Evolutionary conservation across 176 grass and related monocot species (phyloP), one percentile per base, ranked within the genome.

Genomic region (Juncus inflexus): DNA sequence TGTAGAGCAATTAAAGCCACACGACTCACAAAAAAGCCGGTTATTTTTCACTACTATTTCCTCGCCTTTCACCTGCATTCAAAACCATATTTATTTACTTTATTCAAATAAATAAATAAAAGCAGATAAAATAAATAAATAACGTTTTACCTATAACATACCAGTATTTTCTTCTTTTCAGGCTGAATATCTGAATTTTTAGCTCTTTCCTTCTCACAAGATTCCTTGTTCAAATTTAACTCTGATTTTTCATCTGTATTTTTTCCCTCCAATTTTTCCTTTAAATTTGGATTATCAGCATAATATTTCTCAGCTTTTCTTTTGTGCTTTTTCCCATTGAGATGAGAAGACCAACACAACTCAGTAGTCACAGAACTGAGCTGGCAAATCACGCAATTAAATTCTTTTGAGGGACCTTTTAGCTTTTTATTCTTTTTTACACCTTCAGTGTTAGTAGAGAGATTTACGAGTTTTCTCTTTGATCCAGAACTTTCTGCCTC

Each of bases 1-100:
- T 14, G 67, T 35, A 45, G 12, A 56, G 37, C 67, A 71, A 15
- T 42, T 58, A 41, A 57, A 71, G 4, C 7, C 37, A 38, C 67
- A 71, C 15, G 39, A 12, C 13, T 59, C 53, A 6, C 67, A 71
- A 50, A 50, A 71, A 12, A 71, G n/a, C 39, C 53, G 67, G 14
- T 71, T 57, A 9, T 71, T 45, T 58, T 35, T 71, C 12, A 54
- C 50, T 14, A 69, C 66, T 52, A 69, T 52, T 14, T 69, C 50
- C 40, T 71, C 52, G 36, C 54, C 54, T 40, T 71, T 52, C 35
- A 71, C 67, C 67, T 71, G 37, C 55, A 35, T 57, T 69, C 55
- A 1, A 19, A 56, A 57, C 36, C 8, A 13, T 53, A 55, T 35
- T 28, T 43, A 59, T 15, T 57, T 57, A 57, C 5, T 59, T 59